Evolutionary conservation across 768 basidiomycete species (phyloP).

Genomic region (Mycena floridula): DNA sequence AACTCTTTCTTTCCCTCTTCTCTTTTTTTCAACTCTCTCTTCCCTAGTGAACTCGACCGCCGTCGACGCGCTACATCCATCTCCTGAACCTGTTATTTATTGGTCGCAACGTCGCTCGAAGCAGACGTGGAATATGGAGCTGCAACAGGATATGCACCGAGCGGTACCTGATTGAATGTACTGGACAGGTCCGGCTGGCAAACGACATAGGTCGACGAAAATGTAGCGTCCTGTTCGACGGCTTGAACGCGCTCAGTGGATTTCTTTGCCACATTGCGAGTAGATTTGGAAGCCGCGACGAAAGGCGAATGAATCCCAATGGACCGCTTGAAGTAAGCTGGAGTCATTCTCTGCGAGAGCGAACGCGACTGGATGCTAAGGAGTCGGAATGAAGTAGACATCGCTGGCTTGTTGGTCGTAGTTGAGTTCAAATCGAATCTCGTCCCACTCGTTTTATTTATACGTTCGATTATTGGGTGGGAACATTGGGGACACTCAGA

Average conservation of each 20-base stretch:
- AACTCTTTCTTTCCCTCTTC: no score
- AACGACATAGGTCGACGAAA: conserved; percentile 64
- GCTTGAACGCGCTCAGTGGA: conserved; percentile 52
- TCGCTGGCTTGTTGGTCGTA: no score
- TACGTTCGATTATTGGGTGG: no score
- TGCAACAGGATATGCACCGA: conserved; percentile 45
- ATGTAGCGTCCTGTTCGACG: conserved; percentile 34
- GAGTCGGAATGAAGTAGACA: not conserved
- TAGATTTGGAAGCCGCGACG: conserved; percentile 31
- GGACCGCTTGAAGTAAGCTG: conserved; percentile 13
- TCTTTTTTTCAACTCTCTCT: no score
- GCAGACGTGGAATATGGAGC: not conserved
- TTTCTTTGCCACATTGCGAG: conserved; percentile 22
- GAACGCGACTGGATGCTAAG: not conserved
- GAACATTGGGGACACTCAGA: no score
- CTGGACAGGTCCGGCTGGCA: conserved; percentile 63
- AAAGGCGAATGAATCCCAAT: conserved; percentile 54
- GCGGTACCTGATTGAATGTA: conserved; percentile 62
- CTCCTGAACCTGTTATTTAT: not conserved
- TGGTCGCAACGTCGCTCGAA: not conserved
- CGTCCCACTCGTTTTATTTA: no score
- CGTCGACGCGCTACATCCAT: no score
- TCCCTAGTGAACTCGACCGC: no score
- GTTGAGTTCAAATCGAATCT: no score
- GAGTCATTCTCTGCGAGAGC: not conserved